Conservation (phyloP, 345 rosid species). For the Erysimum cheiranthoides region DNA sequence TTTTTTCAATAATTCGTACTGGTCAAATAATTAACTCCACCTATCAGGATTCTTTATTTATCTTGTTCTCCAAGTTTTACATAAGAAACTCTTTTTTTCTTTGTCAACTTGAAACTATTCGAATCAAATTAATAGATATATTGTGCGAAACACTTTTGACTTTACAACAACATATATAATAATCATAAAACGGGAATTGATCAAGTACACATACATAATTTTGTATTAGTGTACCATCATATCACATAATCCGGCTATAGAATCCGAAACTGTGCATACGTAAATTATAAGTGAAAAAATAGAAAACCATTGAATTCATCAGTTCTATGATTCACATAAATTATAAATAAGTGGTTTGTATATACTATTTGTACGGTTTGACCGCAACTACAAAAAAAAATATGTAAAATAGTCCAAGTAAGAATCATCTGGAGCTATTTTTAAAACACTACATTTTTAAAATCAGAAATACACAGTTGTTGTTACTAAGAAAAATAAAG, state of each 20-base stretch:
- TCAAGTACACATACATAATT: conserved; percentile 23
- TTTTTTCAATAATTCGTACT: not conserved
- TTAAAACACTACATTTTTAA: not conserved
- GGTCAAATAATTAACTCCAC: conserved; percentile 32
- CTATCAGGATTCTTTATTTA: conserved; percentile 32
- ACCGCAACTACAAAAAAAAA: not conserved
- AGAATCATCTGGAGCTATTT: not conserved
- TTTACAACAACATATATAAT: not conserved
- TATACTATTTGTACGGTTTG: not conserved
- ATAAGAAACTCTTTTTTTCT: not conserved
- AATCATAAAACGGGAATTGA: conserved; percentile 25
- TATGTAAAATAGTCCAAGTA: not conserved
- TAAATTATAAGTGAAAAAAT: not conserved
- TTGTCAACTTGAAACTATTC: conserved; percentile 32
- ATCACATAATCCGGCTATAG: not conserved
- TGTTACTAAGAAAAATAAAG: not conserved
- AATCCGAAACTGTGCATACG: not conserved
- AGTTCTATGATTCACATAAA: not conserved
- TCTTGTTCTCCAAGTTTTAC: conserved; percentile 43
- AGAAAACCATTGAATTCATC: not conserved
- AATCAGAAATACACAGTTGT: not conserved
- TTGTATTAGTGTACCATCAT: not conserved
- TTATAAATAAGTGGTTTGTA: not conserved
- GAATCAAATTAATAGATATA: conserved; percentile 12
- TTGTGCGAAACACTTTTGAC: conserved; percentile 9